Conservation (phyloP, 228 moss, liverwort and hornwort species). For the Sphagnum fallax region DNA sequence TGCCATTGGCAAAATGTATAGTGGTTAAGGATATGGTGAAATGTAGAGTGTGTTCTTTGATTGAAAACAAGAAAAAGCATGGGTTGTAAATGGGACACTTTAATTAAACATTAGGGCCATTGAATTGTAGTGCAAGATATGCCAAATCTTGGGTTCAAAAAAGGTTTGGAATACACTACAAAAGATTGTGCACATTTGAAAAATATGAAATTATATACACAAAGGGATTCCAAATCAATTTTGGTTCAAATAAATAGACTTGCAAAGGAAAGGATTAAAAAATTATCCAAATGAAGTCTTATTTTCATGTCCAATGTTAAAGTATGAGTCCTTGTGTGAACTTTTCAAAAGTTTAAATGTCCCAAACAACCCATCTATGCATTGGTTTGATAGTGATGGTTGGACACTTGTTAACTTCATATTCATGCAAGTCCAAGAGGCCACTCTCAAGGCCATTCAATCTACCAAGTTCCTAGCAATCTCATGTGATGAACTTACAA, state of each 20-base stretch:
- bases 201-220: not conserved
- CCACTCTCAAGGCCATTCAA: not conserved
- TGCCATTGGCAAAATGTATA: not conserved
- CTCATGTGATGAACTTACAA: no score
- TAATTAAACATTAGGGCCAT: not conserved
- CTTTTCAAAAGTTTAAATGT: not conserved
- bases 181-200: not conserved
- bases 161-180: not conserved
- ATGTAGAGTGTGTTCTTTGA: not conserved
- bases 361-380: not conserved
- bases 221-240: not conserved
- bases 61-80: not conserved
- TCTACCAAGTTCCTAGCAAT: not conserved
- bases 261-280: not conserved
- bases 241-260: not conserved
- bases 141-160: not conserved
- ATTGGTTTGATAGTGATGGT: not conserved
- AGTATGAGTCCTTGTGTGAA: not conserved
- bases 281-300: not conserved
- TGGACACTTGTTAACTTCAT: not conserved
- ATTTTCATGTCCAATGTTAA: not conserved
- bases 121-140: not conserved
- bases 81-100: not conserved
- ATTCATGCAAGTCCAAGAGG: not conserved
- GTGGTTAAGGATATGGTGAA: not conserved